phyloP scores from a whole-genome alignment of 129 eudicot species.

The Cynara cardunculus region DNA sequence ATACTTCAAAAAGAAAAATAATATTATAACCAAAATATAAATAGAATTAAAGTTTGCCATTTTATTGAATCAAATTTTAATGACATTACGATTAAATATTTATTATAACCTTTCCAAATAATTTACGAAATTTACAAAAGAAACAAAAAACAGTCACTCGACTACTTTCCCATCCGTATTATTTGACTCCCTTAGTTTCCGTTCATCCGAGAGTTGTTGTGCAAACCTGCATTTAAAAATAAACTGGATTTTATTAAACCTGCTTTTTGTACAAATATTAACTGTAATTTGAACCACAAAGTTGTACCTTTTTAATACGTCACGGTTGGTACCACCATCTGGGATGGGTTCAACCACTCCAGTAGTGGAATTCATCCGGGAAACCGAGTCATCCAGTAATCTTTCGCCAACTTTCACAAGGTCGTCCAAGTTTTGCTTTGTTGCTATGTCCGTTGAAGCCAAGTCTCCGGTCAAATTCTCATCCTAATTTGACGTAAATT shows the following conservation, averaged over 20 bases:
- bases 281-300: neutral
- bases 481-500: conserved; percentile 29
- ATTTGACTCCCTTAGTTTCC: conserved; percentile 18
- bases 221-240: conserved; percentile 33
- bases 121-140: too few species aligned
- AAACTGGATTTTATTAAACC: neutral
- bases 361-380: conserved; percentile 32
- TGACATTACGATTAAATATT: neutral
- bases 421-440: conserved; percentile 36
- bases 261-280: too few species aligned
- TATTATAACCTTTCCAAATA: neutral
- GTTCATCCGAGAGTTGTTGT: conserved; percentile 37
- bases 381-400: conserved; percentile 36
- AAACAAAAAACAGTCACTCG: too few species aligned
- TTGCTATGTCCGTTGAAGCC: conserved; percentile 29
- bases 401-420: conserved; percentile 41
- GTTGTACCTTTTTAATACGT: conserved; percentile 36
- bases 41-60: neutral
- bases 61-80: too few species aligned
- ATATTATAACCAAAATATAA: neutral
- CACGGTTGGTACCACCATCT: conserved; percentile 38
- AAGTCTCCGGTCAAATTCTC: conserved; percentile 39
- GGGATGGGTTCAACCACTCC: conserved; percentile 30
- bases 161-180: neutral
- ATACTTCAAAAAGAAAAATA: too few species aligned